Evolutionary conservation across 1,139 yeast genomes (phyloP).

Genomic region (Pneumocystis sp.): DNA sequence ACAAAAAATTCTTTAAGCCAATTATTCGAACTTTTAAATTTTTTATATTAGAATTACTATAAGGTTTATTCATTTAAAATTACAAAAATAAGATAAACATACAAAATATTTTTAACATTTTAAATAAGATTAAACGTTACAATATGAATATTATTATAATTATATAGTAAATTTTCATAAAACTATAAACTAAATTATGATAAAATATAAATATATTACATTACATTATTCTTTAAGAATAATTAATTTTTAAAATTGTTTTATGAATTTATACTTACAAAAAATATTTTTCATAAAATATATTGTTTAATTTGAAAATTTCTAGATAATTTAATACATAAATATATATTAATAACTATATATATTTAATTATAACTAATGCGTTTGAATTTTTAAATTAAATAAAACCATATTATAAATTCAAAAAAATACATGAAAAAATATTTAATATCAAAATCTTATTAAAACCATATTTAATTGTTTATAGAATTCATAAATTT

Average conservation of each 20-base stretch:
- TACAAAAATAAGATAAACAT: too few species aligned
- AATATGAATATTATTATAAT: background rate
- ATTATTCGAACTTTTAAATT: too few species aligned
- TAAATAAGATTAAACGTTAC: background rate
- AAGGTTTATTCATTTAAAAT: too few species aligned
- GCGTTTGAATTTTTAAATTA: background rate
- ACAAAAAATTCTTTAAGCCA: background rate
- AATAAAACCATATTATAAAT: background rate
- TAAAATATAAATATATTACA: background rate
- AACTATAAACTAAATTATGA: background rate
- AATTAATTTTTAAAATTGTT: too few species aligned
- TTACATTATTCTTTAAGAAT: too few species aligned
- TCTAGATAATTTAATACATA: background rate
- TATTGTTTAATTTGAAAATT: background rate
- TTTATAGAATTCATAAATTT: background rate
- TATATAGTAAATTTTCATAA: background rate
- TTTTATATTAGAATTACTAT: too few species aligned
- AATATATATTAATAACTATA: background rate
- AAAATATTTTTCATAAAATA: too few species aligned
- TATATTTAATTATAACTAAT: background rate
- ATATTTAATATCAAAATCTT: background rate
- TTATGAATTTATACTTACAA: too few species aligned
- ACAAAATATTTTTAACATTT: constrained; percentile 6
- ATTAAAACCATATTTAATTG: background rate
- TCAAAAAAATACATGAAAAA: background rate